Conservation (phyloP, 2,329 filamentous ascomycete species). For the Zymoseptoria brevis region DNA sequence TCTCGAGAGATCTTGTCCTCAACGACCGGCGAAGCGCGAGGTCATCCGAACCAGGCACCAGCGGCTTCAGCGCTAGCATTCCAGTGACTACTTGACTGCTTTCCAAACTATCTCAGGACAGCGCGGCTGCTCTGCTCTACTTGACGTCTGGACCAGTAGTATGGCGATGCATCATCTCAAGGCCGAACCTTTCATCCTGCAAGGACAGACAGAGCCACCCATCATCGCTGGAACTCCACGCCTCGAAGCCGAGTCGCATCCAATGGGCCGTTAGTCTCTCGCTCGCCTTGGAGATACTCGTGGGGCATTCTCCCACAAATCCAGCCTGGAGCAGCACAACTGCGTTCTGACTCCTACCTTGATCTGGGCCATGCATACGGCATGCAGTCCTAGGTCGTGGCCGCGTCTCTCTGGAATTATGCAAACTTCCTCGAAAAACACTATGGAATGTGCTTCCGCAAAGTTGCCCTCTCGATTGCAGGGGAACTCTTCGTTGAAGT, state of each 20-base stretch:
- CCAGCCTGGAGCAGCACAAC: constrained; percentile 15
- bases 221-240: constrained; percentile 18
- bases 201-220: constrained; percentile 15
- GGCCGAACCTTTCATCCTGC: background rate
- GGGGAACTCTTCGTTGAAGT: constrained; percentile 13
- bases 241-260: constrained; percentile 12
- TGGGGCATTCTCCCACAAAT: constrained; percentile 1
- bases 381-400: constrained; percentile 5
- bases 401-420: constrained; percentile 5
- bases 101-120: background rate
- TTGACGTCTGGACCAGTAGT: background rate
- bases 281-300: constrained; percentile 4
- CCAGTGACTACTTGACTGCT: background rate
- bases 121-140: background rate
- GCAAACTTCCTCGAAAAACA: constrained; percentile 8
- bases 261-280: constrained; percentile 15
- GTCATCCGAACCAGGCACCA: background rate
- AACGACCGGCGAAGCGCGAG: no score
- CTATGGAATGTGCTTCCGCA: constrained; percentile 2
- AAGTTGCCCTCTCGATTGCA: constrained; percentile 4
- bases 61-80: background rate
- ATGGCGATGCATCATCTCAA: background rate
- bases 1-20: background rate
- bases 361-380: constrained; percentile 5
- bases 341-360: background rate